Base-by-base conservation (phyloP, 257 asterid genomes). In the Forsythia suspensa region DNA sequence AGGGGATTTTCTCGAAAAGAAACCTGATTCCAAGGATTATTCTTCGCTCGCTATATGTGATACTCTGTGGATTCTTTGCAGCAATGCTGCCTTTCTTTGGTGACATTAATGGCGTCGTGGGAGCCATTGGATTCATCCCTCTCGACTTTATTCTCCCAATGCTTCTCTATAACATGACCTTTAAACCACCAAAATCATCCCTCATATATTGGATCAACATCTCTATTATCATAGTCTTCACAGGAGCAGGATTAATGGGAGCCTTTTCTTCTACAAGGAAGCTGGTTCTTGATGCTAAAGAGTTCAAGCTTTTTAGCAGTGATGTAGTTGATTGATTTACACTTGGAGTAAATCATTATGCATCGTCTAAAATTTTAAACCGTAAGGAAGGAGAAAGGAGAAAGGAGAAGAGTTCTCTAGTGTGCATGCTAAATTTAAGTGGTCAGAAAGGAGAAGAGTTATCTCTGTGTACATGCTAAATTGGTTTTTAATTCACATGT, bases 81-180 rank as follows among this genome's bases (percentile, higher is more conserved):
- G 97, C 99, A 0, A 92, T 96, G 99, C 65, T 95, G 59, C 99
- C 99, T 59, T 95, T 95, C 87, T 95, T 95, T 24, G 98, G 99
- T 2, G 99, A 96, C 86, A 90, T 96, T 46, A 96, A 78, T 72
- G 95, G 87, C 2, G 93, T 96, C 0, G 96, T 91, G 0, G 99
- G 99, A n/a, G 99, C 99, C 21, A 74, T 94, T 40, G 98, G 99
- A 39, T 96, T 96, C 82, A 96, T 96, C 77, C 99, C 99, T 61
- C 92, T 96, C 15, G 99, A 96, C 80, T 96, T 95, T 59, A 59
- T 93, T 46, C 95, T 95, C 7, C 99, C 99, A 11, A 95, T 95
- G 98, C 94, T 95, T 79, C 93, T 95, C 4, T 95, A 95, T 86
- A 95, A 95, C 91, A 89, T 90, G 88, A 90, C 94, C 1, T 80